A percentile compares a stretch with the other conserved stretches of the same genome.
Conservation (phyloP, 331 rosid genomes). For the Arachis monticola region DNA sequence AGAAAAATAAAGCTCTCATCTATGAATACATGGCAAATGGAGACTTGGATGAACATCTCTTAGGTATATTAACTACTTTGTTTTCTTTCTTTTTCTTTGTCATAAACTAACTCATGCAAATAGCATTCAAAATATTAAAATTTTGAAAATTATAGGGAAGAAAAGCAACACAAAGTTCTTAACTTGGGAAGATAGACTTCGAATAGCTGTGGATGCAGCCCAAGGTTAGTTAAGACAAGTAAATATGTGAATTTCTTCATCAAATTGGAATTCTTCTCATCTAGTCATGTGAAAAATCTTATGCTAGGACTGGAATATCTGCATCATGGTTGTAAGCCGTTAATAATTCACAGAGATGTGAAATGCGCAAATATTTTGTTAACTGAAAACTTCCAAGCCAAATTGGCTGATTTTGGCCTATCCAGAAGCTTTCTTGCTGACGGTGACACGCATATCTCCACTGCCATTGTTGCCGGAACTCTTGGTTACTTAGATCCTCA, state of each 20-base stretch:
- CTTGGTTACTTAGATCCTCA: constrained; percentile 60
- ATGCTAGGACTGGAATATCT: constrained; percentile 66
- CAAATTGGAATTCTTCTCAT: neutral
- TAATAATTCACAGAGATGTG: constrained; percentile 69
- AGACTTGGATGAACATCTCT: constrained; percentile 49
- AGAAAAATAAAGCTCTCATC: constrained; percentile 43
- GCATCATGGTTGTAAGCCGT: constrained; percentile 64
- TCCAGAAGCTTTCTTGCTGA: constrained; percentile 46
- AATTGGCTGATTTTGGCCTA: constrained; percentile 66
- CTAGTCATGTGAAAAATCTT: neutral
- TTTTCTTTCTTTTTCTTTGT: neutral
- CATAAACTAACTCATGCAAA: neutral
- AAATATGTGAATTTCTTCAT: neutral
- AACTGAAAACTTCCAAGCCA: constrained; percentile 58
- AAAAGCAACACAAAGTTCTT: constrained; percentile 24
- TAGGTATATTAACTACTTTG: constrained; percentile 41
- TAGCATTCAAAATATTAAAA: neutral
- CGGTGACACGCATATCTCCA: constrained; percentile 41
- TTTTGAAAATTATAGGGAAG: constrained; percentile 1
- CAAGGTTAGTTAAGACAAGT: constrained; percentile 43
- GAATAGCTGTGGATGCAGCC: constrained; percentile 59
- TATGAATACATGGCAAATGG: constrained; percentile 71
- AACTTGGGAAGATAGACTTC: constrained; percentile 61
- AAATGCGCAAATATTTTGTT: constrained; percentile 68
- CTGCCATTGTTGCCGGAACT: constrained; percentile 54